Evolutionary conservation across 345 rosid genomes (phyloP).

Genomic region (Populus tremula): DNA sequence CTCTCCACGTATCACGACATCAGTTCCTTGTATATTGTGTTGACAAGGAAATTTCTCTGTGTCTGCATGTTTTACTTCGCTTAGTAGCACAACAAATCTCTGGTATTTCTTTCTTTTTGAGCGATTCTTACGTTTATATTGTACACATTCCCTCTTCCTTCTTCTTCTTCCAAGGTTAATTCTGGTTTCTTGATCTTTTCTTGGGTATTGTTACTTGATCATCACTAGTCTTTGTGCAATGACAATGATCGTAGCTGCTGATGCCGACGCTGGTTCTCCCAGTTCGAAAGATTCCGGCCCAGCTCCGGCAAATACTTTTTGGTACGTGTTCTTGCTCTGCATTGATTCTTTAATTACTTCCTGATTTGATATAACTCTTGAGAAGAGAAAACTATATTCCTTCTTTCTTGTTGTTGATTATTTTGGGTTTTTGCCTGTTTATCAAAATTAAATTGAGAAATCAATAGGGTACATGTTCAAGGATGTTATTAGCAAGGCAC

Average conservation of each 20-base stretch:
- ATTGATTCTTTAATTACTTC: neutral
- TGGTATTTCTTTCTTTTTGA: neutral
- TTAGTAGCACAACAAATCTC: too few relatives aligned
- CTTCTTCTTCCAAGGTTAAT: neutral
- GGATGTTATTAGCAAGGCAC: too few relatives aligned
- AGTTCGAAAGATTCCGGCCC: neutral
- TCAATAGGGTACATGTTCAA: too few relatives aligned
- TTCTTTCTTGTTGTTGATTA: too few relatives aligned
- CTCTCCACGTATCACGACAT: neutral
- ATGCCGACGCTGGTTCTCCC: neutral
- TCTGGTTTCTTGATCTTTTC: neutral
- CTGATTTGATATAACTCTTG: neutral
- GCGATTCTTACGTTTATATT: neutral
- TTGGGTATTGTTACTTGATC: too few relatives aligned
- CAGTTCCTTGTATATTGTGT: neutral
- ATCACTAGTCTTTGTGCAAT: too few relatives aligned
- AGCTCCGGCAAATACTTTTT: neutral
- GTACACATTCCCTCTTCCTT: neutral
- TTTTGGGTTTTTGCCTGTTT: too few relatives aligned
- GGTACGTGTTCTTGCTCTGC: neutral
- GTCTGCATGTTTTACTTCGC: neutral
- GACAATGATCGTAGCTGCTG: neutral
- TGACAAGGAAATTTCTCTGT: neutral
- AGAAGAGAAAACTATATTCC: neutral
- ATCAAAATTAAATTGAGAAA: too few relatives aligned